Conservation (phyloP, 2,329 filamentous ascomycete species). For the Huntiella bhutanensis region DNA sequence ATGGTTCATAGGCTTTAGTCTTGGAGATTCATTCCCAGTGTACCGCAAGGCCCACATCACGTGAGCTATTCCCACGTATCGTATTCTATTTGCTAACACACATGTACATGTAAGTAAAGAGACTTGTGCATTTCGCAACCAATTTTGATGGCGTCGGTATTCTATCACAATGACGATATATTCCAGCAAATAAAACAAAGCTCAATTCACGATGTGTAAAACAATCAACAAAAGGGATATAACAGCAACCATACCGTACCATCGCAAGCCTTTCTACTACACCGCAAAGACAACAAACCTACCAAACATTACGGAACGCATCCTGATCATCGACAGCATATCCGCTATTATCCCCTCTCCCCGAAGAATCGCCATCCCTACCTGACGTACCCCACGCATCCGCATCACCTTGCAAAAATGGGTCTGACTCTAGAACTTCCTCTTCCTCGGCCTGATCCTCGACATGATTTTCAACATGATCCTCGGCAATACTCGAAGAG, state of each 20-base stretch:
- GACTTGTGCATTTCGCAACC: too few species aligned
- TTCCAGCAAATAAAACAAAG: slow-evolving; percentile 1
- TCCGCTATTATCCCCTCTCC: neutral
- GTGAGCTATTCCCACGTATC: too few species aligned
- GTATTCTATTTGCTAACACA: too few species aligned
- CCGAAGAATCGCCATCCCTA: neutral
- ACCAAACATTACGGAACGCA: slow-evolving; percentile 30
- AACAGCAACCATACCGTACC: neutral
- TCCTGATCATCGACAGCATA: slow-evolving; percentile 22
- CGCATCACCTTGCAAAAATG: slow-evolving; percentile 9
- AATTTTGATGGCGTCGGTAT: too few species aligned
- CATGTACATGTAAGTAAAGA: too few species aligned
- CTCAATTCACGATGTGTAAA: slow-evolving; percentile 1
- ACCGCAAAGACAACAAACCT: neutral
- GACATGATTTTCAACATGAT: too few species aligned
- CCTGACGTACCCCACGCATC: neutral
- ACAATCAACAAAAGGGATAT: neutral
- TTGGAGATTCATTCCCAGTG: too few species aligned
- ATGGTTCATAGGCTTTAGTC: too few species aligned
- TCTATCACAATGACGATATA: neutral
- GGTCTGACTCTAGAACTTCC: slow-evolving; percentile 1
- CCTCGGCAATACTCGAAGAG: too few species aligned
- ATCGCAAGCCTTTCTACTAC: neutral
- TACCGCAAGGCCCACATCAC: too few species aligned
- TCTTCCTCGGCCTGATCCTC: neutral